Evolutionary conservation across 345 rosid genomes (phyloP), one percentile per base, ranked within the genome.

Genomic region (Populus pruinosa): DNA sequence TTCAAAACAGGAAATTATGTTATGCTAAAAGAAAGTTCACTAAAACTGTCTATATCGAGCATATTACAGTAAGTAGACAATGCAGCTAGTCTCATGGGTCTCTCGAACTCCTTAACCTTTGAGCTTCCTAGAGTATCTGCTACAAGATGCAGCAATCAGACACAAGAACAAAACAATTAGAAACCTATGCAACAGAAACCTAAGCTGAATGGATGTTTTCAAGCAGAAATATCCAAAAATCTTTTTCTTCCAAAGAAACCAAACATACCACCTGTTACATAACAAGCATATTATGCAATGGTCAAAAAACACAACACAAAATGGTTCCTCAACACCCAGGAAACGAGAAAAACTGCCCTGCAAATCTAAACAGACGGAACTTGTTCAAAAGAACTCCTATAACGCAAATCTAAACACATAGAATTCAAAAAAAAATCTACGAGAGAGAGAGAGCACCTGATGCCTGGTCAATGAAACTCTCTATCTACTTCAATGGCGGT

Each of bases 401-500:
- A 9, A 11, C 23, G 29, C 14, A n/a, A 23, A 59, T 59, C 14
- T 59, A n/a, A 59, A 23, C 63, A 23, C 63, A n/a, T 59, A 1
- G 25, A 23, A 10, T 33, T 59, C 29, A 59, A n/a, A 59, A 11
- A n/a, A 56, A n/a, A 41, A 10, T 41, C 13, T 9, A 41, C 13
- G 71, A 66, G 71, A 44, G 25, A 43, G 41, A n/a, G 64, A 55
- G 71, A 20, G 71, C 33, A 75, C 78, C 78, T 75, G 10, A 25
- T 47, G 50, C 62, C 62, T 74, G 59, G 47, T 55, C 77, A 27
- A 27, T 23, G 38, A 74, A 74, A 62, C 77, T 14, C 69, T 41
- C 44, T 10, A 41, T 41, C 44, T 41, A 41, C 13, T 41, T 41
- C 44, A 41, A 10, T 41, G 13, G 13, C 44, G 63, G 27, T 56